Evolutionary conservation across 2,329 filamentous ascomycete genomes (phyloP), one percentile per base, ranked within the genome.

Genomic region (Nannizzia gypsea): DNA sequence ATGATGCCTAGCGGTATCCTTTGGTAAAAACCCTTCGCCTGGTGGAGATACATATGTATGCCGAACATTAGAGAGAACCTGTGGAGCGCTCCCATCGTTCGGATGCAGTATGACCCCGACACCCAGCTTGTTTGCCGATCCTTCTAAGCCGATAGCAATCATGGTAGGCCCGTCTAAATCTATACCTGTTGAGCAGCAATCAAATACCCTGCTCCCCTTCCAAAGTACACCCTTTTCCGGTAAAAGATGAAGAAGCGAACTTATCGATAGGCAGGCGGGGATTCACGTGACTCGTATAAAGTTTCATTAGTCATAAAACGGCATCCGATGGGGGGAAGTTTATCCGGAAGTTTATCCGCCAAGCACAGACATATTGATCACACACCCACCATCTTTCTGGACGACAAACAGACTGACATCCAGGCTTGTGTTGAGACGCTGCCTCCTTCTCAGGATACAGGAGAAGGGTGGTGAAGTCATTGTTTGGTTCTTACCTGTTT

Each of bases 61-160:
- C 59, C 93, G 88, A 65, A 99, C 81, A 77, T 99, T 99, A 71
- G 91, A 86, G 66, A 99, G 89, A 71, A 99, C 86, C 65, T 80
- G 77, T 20, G 87, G 81, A 40, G 80, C 76, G 61, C 77, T 74
- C 69, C 74, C 71, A 62, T 79, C 76, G 28, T 76, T 76, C 69
- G 63, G 76, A 77, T 97, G 93, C 24, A 84, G 82, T 72, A 99
- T 96, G 61, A 99, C 80, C 69, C 93, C 93, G 61, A 97, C 87
- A 66, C 92, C 93, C 58, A 99, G 84, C 76, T 99, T 99, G 80
- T 99, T 99, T 75, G 93, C 93, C 60, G 90, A 96, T 73, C 93
- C 92, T 79, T 99, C 93, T 71, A 89, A 81, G 22, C 86, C 86
- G 67, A 89, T 80, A 31, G 85, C 81, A 66, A 88, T 86, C 78